Conservation (phyloP, 257 asterid species). For the Ligustrum vulgare region DNA sequence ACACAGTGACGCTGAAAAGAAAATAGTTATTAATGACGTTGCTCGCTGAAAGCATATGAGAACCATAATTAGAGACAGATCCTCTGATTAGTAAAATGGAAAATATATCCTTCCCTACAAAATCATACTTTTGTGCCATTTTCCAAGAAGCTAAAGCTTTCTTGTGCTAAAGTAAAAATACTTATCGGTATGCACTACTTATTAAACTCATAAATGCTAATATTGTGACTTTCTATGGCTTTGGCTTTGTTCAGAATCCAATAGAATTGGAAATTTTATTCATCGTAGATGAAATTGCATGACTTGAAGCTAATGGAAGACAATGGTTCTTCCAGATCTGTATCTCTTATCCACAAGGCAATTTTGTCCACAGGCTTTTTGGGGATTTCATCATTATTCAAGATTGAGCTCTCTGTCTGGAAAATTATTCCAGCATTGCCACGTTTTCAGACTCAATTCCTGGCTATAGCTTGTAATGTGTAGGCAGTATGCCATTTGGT, state of each 20-base stretch:
- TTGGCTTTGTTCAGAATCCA: background rate
- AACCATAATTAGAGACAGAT: conserved; percentile 10
- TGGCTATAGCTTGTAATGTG: background rate
- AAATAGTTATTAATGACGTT: background rate
- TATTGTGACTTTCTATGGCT: background rate
- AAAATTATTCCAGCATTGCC: background rate
- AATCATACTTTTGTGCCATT: background rate
- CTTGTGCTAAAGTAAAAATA: conserved; percentile 5
- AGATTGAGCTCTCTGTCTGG: background rate
- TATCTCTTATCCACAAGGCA: background rate
- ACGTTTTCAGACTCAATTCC: background rate
- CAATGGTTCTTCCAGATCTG: background rate
- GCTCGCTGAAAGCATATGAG: conserved; percentile 2
- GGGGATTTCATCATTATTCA: background rate
- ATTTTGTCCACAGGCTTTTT: background rate
- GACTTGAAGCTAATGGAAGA: background rate
- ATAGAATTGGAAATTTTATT: background rate
- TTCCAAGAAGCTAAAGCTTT: background rate
- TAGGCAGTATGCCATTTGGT: background rate
- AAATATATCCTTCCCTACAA: background rate
- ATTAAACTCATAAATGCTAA: background rate
- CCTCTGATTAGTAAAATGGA: conserved; percentile 10
- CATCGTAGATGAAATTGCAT: background rate
- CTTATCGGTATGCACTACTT: background rate
- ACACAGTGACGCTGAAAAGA: conserved; percentile 8